Conservation (phyloP, 352 stramenopile species). For the Sclerospora graminicola region DNA sequence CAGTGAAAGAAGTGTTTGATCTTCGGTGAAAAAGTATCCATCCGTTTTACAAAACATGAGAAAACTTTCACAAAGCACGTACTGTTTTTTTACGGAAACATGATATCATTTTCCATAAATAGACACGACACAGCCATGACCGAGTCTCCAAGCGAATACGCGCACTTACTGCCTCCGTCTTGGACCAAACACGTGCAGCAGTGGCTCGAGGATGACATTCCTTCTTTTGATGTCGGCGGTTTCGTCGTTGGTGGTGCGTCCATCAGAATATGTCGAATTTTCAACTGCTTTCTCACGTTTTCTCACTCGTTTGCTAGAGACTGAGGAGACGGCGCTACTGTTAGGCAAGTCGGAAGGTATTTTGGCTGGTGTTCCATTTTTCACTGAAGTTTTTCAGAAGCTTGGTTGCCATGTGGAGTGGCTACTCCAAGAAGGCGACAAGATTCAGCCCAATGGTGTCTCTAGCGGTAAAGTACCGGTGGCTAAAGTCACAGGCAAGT, state of each 20-base stretch:
- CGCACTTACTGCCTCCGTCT: conserved; percentile 58
- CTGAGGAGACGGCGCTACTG: conserved; percentile 73
- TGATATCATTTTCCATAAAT: no score
- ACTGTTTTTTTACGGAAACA: no score
- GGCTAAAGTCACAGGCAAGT: conserved; percentile 91
- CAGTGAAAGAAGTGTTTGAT: no score
- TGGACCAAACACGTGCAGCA: conserved; percentile 84
- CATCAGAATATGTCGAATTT: not conserved
- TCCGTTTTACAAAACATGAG: no score
- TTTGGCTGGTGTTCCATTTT: conserved; percentile 93
- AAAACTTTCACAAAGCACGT: no score
- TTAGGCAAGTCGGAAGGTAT: conserved; percentile 92
- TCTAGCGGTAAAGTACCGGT: conserved; percentile 81
- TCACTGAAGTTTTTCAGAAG: conserved; percentile 88
- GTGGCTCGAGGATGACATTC: conserved; percentile 97
- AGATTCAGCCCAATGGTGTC: conserved; percentile 32
- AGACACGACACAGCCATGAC: conserved; percentile 5
- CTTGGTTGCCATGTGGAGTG: conserved; percentile 90
- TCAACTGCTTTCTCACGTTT: not conserved
- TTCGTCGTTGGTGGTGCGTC: conserved; percentile 90
- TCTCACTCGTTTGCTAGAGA: conserved; percentile 22
- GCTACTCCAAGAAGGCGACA: conserved; percentile 66
- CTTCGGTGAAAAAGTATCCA: no score
- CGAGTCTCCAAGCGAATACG: conserved; percentile 25
- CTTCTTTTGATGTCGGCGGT: conserved; percentile 94